Evolutionary conservation across 2,329 filamentous ascomycete genomes (phyloP).

Genomic region (Trichophyton schoenleinii): DNA sequence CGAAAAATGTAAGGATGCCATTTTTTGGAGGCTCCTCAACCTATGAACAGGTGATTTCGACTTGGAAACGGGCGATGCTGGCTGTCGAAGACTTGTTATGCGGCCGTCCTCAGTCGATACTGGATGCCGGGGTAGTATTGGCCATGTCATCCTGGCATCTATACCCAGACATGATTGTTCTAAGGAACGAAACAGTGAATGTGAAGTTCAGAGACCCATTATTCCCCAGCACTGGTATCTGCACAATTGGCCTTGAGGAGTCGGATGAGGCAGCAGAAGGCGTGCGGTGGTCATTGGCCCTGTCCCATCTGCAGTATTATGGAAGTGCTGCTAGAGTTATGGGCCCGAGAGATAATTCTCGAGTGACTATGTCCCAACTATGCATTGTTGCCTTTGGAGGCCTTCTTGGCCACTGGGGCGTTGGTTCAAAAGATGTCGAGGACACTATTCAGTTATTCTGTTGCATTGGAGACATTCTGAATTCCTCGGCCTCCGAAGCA

Average conservation of each 20-base stretch:
- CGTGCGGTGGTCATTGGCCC: constrained; percentile 3
- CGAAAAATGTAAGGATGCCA: constrained; percentile 19
- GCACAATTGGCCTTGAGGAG: neutral
- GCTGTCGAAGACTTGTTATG: constrained; percentile 20
- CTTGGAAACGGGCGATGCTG: constrained; percentile 20
- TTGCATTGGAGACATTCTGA: neutral
- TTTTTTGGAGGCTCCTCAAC: constrained; percentile 6
- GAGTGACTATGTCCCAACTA: neutral
- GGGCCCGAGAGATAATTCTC: neutral
- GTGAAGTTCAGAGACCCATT: neutral
- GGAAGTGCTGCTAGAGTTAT: neutral
- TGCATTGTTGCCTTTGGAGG: neutral
- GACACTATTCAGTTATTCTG: neutral
- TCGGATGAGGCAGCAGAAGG: neutral
- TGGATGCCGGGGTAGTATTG: constrained; percentile 19
- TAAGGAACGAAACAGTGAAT: constrained; percentile 33
- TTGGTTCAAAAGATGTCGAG: neutral
- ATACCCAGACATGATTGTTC: constrained; percentile 35
- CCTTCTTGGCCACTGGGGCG: neutral
- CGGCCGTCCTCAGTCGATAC: constrained; percentile 18
- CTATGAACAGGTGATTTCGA: constrained; percentile 20
- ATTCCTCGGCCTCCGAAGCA: neutral
- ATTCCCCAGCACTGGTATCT: neutral
- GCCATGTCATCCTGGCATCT: constrained; percentile 26
- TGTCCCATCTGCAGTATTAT: constrained; percentile 5